Conservation (phyloP, 2,329 filamentous ascomycete genomes). For the Laburnicola sp. region DNA sequence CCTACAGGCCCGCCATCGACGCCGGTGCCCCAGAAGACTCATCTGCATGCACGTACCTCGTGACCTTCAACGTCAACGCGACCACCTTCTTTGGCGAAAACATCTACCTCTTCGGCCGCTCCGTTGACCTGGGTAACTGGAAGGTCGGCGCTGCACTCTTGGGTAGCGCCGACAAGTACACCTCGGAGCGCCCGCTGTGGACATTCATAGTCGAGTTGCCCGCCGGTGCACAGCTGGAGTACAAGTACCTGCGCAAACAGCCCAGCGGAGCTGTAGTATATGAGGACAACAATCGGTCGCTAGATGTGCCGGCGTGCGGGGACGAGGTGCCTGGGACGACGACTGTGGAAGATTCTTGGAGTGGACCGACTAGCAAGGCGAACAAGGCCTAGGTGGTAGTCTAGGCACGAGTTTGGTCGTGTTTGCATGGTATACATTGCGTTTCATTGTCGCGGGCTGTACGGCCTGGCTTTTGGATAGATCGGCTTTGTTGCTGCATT, state of each 20-base stretch:
- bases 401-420: too few relatives aligned
- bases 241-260: slow-evolving; percentile 52
- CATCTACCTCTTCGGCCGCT: slow-evolving; percentile 50
- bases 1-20: slow-evolving; percentile 21
- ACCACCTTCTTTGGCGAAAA: slow-evolving; percentile 54
- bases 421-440: too few relatives aligned
- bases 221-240: slow-evolving; percentile 48
- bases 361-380: background rate
- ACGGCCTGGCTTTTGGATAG: too few relatives aligned
- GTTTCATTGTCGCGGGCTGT: too few relatives aligned
- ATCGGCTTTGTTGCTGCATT: too few relatives aligned
- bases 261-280: slow-evolving; percentile 50
- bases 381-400: background rate
- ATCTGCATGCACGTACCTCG: slow-evolving; percentile 30
- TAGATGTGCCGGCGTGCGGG: slow-evolving; percentile 39
- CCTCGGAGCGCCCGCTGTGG: slow-evolving; percentile 52
- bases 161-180: slow-evolving; percentile 50
- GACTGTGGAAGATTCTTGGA: slow-evolving; percentile 9
- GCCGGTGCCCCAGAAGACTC: slow-evolving; percentile 19
- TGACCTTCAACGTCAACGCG: slow-evolving; percentile 55
- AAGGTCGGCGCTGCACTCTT: slow-evolving; percentile 43
- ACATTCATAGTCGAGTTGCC: slow-evolving; percentile 44
- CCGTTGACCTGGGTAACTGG: slow-evolving; percentile 51
- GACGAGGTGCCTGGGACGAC: background rate
- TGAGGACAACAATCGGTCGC: slow-evolving; percentile 50